Conservation (phyloP, 768 basidiomycete genomes). For the Mycena polygramma region DNA sequence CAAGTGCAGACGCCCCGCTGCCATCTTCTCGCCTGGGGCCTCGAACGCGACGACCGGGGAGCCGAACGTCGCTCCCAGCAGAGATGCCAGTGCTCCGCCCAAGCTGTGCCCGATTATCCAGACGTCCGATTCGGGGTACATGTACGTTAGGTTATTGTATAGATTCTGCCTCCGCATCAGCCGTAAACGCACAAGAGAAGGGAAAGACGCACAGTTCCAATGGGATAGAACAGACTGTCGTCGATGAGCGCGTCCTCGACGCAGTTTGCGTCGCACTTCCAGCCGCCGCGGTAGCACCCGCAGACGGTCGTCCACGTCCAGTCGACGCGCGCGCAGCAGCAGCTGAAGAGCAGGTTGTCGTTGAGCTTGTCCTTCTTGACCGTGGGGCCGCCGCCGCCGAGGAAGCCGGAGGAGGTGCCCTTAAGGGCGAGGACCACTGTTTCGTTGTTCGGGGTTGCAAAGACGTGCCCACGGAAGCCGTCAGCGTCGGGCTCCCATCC, state of each 20-base stretch:
- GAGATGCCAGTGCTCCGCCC: conserved; percentile 80
- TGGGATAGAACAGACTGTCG: conserved; percentile 90
- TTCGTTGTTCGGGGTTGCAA: conserved; percentile 84
- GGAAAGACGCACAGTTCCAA: conserved; percentile 69
- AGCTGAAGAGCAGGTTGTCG: conserved; percentile 93
- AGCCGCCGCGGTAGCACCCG: conserved; percentile 84
- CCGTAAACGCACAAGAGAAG: not conserved
- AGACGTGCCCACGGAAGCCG: conserved; percentile 93
- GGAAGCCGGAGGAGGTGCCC: conserved; percentile 86
- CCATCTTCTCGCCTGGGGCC: conserved; percentile 88
- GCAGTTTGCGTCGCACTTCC: conserved; percentile 87
- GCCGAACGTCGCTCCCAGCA: conserved; percentile 92
- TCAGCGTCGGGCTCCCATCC: conserved; percentile 94
- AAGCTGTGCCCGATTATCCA: conserved; percentile 89
- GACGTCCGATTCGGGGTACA: conserved; percentile 92
- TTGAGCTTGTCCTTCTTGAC: conserved; percentile 92
- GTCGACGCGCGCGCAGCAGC: conserved; percentile 93
- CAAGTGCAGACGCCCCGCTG: conserved; percentile 85
- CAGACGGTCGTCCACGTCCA: conserved; percentile 97
- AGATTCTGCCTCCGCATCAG: conserved; percentile 69
- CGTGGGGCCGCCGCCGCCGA: conserved; percentile 87
- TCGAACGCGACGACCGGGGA: conserved; percentile 90
- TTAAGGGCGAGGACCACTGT: conserved; percentile 93
- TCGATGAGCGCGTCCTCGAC: conserved; percentile 80
- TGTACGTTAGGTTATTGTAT: conserved; percentile 93